Percentiles rank a stretch among this genome's conserved stretches.
Evolutionary conservation across 352 stramenopile species (phyloP).

Genomic region (Globisporangium abappressorium): DNA sequence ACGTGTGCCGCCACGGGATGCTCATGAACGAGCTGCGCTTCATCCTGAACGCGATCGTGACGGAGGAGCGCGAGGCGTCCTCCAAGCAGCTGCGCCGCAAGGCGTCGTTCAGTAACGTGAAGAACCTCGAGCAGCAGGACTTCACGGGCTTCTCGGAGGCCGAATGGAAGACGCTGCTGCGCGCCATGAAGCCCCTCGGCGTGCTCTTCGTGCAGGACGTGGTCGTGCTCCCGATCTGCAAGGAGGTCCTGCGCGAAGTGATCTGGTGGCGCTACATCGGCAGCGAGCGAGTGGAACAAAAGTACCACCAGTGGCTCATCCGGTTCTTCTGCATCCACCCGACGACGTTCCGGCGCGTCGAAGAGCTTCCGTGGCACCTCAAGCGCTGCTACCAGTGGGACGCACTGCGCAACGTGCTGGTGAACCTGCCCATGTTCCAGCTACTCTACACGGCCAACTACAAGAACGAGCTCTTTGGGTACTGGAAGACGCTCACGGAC

Average conservation of each 20-base stretch:
- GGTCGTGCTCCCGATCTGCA: conserved; percentile 86
- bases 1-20: conserved; percentile 87
- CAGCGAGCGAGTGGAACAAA: conserved; percentile 59
- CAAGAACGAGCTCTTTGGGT: conserved; percentile 88
- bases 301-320: conserved; percentile 83
- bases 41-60: conserved; percentile 62
- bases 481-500: conserved; percentile 87
- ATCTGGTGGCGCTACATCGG: conserved; percentile 87
- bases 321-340: conserved; percentile 81
- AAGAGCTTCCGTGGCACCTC: conserved; percentile 92
- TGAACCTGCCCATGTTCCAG: conserved; percentile 91
- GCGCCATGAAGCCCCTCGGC: conserved; percentile 63
- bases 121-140: conserved; percentile 25
- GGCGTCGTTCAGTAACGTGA: conserved; percentile 28
- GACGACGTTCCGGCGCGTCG: conserved; percentile 74
- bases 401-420: conserved; percentile 81
- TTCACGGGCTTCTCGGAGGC: conserved; percentile 59
- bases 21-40: conserved; percentile 84
- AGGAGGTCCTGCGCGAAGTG: conserved; percentile 84
- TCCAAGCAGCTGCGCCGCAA: conserved; percentile 26
- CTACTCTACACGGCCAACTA: conserved; percentile 89
- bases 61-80: conserved; percentile 28
- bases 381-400: conserved; percentile 88
- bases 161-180: conserved; percentile 72
- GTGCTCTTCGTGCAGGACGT: conserved; percentile 83